Evolutionary conservation across 495 filamentous ascomycete species (phyloP).

Genomic region (Penicillium cosmopolitanum): DNA sequence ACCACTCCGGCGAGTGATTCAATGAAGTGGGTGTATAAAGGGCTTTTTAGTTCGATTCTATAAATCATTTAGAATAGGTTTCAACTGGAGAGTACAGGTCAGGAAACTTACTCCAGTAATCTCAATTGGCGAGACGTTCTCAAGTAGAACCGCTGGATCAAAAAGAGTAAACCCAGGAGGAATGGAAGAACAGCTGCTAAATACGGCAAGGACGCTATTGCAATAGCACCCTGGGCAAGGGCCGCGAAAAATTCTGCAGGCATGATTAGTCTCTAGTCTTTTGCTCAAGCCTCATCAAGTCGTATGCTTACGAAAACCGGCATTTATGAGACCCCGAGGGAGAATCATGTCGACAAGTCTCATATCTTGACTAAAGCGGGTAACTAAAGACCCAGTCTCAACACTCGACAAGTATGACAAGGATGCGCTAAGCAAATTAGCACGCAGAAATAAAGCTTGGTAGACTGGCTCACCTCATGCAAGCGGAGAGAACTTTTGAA

Average conservation of each 20-base stretch:
- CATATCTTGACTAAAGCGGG: constrained; percentile 53
- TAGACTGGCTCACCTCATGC: constrained; percentile 21
- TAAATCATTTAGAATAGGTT: background rate
- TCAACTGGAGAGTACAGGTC: background rate
- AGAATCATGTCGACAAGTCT: constrained; percentile 43
- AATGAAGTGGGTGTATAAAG: constrained; percentile 47
- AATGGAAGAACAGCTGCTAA: constrained; percentile 28
- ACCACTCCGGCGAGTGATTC: constrained; percentile 42
- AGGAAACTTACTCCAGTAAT: constrained; percentile 58
- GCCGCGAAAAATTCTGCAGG: constrained; percentile 14
- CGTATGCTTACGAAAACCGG: constrained; percentile 15
- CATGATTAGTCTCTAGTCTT: background rate
- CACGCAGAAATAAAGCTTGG: background rate
- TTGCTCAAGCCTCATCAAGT: background rate
- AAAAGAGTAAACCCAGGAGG: constrained; percentile 43
- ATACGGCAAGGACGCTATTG: constrained; percentile 35
- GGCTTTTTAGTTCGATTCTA: constrained; percentile 45
- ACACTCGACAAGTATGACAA: constrained; percentile 44
- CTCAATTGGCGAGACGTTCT: constrained; percentile 81
- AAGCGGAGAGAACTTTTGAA: constrained; percentile 14
- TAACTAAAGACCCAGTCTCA: constrained; percentile 46
- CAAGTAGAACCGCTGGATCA: constrained; percentile 84
- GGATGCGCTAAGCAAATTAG: constrained; percentile 22
- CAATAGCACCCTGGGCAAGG: constrained; percentile 30
- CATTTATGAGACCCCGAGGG: constrained; percentile 26